phyloP scores from a whole-genome alignment of 768 basidiomycete genomes.

The Lactarius sp. region DNA sequence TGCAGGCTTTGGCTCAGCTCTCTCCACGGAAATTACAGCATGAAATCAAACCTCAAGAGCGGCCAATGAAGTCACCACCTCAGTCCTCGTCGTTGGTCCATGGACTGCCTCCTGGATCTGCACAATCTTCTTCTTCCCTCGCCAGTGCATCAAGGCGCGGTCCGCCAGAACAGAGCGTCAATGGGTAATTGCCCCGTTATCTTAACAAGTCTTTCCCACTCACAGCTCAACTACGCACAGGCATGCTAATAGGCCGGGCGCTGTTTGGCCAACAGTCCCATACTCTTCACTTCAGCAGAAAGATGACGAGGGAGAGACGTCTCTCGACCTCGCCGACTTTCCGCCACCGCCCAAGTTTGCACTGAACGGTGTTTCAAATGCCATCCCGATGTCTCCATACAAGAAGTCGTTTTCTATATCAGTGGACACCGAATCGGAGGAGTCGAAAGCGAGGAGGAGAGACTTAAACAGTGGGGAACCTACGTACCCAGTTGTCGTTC shows the following conservation, averaged over 20 bases:
- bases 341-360: constrained; percentile 60
- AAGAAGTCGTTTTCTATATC: constrained; percentile 32
- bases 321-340: constrained; percentile 30
- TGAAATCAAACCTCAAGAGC: constrained; percentile 15
- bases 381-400: constrained; percentile 45
- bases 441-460: constrained; percentile 39
- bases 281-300: constrained; percentile 34
- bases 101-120: constrained; percentile 6
- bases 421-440: constrained; percentile 41
- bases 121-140: not conserved
- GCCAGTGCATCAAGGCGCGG: not conserved
- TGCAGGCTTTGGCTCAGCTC: constrained; percentile 58
- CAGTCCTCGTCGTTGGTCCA: constrained; percentile 19
- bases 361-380: constrained; percentile 63
- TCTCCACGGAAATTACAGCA: constrained; percentile 46
- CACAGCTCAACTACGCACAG: not conserved
- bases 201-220: not conserved
- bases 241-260: not conserved
- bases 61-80: constrained; percentile 9
- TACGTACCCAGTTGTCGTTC: constrained; percentile 41
- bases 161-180: constrained; percentile 2
- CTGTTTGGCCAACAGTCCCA: constrained; percentile 43
- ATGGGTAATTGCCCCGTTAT: constrained; percentile 15
- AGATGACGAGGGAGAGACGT: constrained; percentile 4
- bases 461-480: constrained; percentile 49